Evolutionary conservation across 805 yeast genomes (phyloP).

Genomic region (Kluyveromyces lactis): DNA sequence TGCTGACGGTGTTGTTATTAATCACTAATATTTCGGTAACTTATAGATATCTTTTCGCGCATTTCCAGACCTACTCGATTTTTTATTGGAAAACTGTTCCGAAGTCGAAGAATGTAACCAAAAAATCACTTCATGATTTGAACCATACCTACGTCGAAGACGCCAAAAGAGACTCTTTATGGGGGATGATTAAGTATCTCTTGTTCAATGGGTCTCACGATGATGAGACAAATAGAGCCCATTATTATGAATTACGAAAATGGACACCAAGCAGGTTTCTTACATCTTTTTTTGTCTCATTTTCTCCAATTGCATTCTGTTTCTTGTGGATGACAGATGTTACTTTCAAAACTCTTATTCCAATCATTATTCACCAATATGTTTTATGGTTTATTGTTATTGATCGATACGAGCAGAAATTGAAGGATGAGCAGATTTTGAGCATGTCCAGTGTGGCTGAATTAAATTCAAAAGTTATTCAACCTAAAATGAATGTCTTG

Average conservation of each 20-base stretch:
- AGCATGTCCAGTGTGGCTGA: constrained; percentile 55
- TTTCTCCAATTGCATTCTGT: constrained; percentile 49
- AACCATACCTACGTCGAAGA: constrained; percentile 16
- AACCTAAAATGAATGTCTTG: constrained; percentile 43
- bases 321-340: constrained; percentile 34
- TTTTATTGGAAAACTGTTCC: constrained; percentile 13
- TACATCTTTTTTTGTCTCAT: constrained; percentile 41
- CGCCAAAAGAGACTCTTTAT: constrained; percentile 14
- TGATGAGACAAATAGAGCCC: constrained; percentile 21
- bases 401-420: constrained; percentile 37
- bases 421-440: constrained; percentile 53
- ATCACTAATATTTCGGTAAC: constrained; percentile 10
- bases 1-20: constrained; percentile 7
- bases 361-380: constrained; percentile 31
- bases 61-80: constrained; percentile 17
- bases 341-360: constrained; percentile 30
- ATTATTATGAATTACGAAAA: constrained; percentile 47
- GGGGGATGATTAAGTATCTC: constrained; percentile 15
- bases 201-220: constrained; percentile 9
- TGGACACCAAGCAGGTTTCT: constrained; percentile 64
- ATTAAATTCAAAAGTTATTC: constrained; percentile 52
- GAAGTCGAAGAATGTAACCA: constrained; percentile 14
- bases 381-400: constrained; percentile 34
- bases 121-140: constrained; percentile 14
- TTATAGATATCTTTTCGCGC: constrained; percentile 16